These are phyloP conservation scores for Trichoderma erinaceum DNA, from an alignment of 495 filamentous ascomycete species.

Conservation along the genomic window DNA sequence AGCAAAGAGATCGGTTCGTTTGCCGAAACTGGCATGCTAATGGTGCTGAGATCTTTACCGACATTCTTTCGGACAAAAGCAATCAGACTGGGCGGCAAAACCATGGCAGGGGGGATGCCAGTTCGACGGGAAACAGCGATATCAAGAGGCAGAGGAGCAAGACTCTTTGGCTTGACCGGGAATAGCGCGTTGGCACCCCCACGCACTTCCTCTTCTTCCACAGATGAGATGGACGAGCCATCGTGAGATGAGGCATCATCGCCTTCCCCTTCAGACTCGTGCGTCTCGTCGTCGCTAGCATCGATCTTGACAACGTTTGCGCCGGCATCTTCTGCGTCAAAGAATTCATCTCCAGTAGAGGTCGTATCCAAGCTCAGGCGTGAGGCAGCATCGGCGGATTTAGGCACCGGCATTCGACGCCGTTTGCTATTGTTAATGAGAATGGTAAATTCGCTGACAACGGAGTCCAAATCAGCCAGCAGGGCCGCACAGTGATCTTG, in stretches of 20 bases:
- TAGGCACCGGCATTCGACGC: constrained; percentile 53
- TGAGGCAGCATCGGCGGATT: constrained; percentile 39
- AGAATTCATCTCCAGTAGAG: constrained; percentile 78
- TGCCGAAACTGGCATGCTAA: constrained; percentile 93
- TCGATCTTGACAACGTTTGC: constrained; percentile 71
- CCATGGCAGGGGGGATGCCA: constrained; percentile 63
- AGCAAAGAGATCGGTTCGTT: constrained; percentile 89
- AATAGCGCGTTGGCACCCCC: constrained; percentile 52
- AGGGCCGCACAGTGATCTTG: constrained; percentile 75
- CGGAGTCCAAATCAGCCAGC: constrained; percentile 73
- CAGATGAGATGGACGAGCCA: constrained; percentile 54
- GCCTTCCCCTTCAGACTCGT: constrained; percentile 36
- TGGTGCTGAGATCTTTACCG: constrained; percentile 90
- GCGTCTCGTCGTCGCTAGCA: constrained; percentile 48
- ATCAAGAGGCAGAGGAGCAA: constrained; percentile 69
- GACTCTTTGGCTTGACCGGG: constrained; percentile 64
- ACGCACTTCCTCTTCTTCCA: constrained; percentile 45
- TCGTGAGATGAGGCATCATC: constrained; percentile 56
- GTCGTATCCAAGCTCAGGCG: constrained; percentile 71
- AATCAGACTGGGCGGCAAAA: constrained; percentile 81
- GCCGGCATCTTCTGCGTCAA: constrained; percentile 70
- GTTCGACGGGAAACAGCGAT: constrained; percentile 58
- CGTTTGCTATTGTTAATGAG: constrained; percentile 73
- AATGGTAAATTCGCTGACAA: constrained; percentile 71
- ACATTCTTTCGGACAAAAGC: constrained; percentile 95